Percentiles rank a stretch among this genome's conserved stretches.
Evolutionary conservation across 192 early-diverging fungal genomes (phyloP).

Genomic region (Coemansia asiatica): DNA sequence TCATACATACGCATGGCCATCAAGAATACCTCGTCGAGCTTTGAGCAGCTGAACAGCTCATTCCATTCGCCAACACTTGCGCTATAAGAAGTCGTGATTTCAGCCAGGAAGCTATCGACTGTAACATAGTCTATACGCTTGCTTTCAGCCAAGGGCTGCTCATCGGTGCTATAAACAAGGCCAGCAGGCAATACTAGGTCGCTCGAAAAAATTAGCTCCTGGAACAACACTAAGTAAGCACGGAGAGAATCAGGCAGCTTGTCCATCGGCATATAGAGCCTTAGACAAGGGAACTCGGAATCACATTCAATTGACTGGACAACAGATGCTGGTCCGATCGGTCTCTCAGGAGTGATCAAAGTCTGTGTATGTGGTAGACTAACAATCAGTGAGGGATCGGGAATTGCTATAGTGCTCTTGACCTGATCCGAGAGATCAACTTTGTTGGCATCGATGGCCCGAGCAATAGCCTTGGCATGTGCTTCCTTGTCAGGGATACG

Average conservation of each 20-base stretch:
- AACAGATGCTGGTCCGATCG: constrained; percentile 50
- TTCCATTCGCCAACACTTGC: constrained; percentile 53
- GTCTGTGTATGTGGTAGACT: constrained; percentile 18
- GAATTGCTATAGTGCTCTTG: constrained; percentile 57
- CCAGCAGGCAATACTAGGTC: constrained; percentile 56
- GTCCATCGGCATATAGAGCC: constrained; percentile 57
- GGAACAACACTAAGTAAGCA: constrained; percentile 73
- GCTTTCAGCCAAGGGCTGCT: constrained; percentile 1
- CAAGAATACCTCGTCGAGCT: constrained; percentile 63
- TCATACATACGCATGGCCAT: constrained; percentile 42
- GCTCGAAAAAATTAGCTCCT: constrained; percentile 70
- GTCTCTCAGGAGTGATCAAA: constrained; percentile 3
- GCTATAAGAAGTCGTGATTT: constrained; percentile 51
- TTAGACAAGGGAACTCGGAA: constrained; percentile 64
- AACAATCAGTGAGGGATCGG: constrained; percentile 27
- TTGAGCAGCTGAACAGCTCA: constrained; percentile 49
- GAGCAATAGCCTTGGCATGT: constrained; percentile 56
- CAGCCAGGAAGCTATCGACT: constrained; percentile 52
- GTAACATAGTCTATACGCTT: constrained; percentile 18
- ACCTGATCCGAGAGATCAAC: constrained; percentile 56
- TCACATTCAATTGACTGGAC: constrained; percentile 66
- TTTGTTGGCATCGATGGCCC: constrained; percentile 25
- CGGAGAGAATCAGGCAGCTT: constrained; percentile 62
- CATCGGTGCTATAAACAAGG: constrained; percentile 29
- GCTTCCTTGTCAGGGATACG: constrained; percentile 28